Evolutionary conservation across 2,329 filamentous ascomycete species (phyloP).

Genomic region (Fusarium xylarioides): DNA sequence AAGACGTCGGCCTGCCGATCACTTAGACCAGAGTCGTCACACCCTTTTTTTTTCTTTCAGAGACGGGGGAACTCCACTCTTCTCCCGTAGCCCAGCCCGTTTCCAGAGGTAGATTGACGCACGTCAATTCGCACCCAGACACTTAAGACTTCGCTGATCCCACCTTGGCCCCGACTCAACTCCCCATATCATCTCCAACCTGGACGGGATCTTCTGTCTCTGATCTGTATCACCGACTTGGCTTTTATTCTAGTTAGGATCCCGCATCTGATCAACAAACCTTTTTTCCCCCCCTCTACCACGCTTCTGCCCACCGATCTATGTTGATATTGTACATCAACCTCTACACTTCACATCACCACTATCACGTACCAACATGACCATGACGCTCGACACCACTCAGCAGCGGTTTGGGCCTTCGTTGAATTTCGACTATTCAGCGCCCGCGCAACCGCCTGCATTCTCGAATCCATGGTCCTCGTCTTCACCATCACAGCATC

Average conservation of each 20-base stretch:
- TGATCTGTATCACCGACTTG: slow-evolving; percentile 57
- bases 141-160: slow-evolving; percentile 71
- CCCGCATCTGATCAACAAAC: slow-evolving; percentile 63
- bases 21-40: slow-evolving; percentile 62
- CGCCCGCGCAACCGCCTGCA: slow-evolving; percentile 66
- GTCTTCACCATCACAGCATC: slow-evolving; percentile 53
- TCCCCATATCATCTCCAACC: slow-evolving; percentile 47
- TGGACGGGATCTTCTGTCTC: slow-evolving; percentile 49
- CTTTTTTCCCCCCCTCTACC: slow-evolving; percentile 36
- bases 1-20: slow-evolving; percentile 66
- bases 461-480: slow-evolving; percentile 93
- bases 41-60: slow-evolving; percentile 49
- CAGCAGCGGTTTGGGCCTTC: slow-evolving; percentile 80
- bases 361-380: slow-evolving; percentile 69
- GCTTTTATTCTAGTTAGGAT: slow-evolving; percentile 56
- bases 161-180: slow-evolving; percentile 50
- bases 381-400: slow-evolving; percentile 92
- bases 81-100: slow-evolving; percentile 51
- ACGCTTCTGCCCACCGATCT: slow-evolving; percentile 35
- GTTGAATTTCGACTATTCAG: slow-evolving; percentile 80
- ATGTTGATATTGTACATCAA: slow-evolving; percentile 38
- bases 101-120: slow-evolving; percentile 52
- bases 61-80: slow-evolving; percentile 50
- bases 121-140: slow-evolving; percentile 54
- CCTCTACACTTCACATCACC: slow-evolving; percentile 26